A percentile compares a stretch with the other conserved stretches of the same genome.
These are phyloP conservation scores for Colletotrichum musicola DNA, from an alignment of 2,329 filamentous ascomycete genomes.

Conservation along the genomic window DNA sequence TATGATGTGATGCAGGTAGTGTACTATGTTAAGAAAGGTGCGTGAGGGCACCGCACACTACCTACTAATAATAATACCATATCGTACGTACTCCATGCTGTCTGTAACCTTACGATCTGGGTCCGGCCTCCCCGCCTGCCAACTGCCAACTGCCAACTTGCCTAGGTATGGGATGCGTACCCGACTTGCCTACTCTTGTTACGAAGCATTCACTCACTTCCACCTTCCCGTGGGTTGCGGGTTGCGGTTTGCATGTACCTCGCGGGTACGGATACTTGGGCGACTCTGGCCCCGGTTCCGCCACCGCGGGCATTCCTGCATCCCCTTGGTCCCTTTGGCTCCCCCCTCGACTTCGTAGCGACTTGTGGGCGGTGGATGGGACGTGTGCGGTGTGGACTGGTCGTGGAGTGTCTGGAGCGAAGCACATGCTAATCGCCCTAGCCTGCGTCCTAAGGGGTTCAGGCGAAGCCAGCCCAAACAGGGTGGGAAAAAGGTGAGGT, in stretches of 20 bases:
- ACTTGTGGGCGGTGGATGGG: background rate
- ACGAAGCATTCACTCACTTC: too few relatives aligned
- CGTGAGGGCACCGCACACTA: too few relatives aligned
- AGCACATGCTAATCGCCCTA: conserved; percentile 27
- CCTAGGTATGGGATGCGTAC: too few relatives aligned
- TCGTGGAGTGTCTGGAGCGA: conserved; percentile 7
- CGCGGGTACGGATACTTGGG: conserved; percentile 30
- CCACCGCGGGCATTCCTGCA: conserved; percentile 35
- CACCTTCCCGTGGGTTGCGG: too few relatives aligned
- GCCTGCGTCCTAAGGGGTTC: conserved; percentile 35
- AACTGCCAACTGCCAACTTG: too few relatives aligned
- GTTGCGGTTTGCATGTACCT: conserved; percentile 30
- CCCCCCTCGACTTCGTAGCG: conserved; percentile 19
- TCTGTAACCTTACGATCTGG: too few relatives aligned
- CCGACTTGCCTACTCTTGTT: too few relatives aligned
- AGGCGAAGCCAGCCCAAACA: conserved; percentile 17
- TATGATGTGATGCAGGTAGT: too few relatives aligned
- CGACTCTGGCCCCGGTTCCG: conserved; percentile 25
- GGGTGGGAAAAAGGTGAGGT: conserved; percentile 8
- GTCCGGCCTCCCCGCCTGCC: too few relatives aligned
- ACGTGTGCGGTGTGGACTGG: background rate
- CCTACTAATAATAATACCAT: too few relatives aligned
- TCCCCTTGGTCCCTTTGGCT: conserved; percentile 24
- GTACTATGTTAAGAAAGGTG: too few relatives aligned
- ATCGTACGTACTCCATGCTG: too few relatives aligned